Conservation (phyloP, 2,329 filamentous ascomycete species). For the Talaromyces marneffei region DNA sequence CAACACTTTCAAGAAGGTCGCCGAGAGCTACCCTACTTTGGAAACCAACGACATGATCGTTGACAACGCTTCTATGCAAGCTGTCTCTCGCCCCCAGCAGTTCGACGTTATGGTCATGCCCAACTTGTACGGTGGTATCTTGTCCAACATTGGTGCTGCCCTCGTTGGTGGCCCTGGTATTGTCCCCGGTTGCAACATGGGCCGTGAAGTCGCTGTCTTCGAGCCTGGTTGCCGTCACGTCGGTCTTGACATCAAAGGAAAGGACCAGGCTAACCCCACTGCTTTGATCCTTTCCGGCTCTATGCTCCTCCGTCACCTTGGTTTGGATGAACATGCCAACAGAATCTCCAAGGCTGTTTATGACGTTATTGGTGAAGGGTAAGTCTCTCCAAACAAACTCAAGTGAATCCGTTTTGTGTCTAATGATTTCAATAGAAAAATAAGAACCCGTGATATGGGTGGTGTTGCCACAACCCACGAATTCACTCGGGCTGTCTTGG, state of each 20-base stretch:
- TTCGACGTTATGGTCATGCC: conserved; percentile 99
- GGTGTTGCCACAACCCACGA: conserved; percentile 83
- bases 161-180: conserved; percentile 95
- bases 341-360: conserved; percentile 81
- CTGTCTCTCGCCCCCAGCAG: conserved; percentile 90
- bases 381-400: conserved; percentile 37
- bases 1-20: conserved; percentile 88
- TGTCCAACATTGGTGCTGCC: conserved; percentile 97
- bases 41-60: conserved; percentile 99
- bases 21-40: conserved; percentile 91
- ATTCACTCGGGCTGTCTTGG: conserved; percentile 88
- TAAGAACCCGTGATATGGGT: conserved; percentile 93
- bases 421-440: conserved; percentile 57
- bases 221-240: conserved; percentile 99
- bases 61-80: conserved; percentile 99
- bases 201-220: conserved; percentile 94
- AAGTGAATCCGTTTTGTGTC: conserved; percentile 22
- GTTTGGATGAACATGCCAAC: conserved; percentile 96
- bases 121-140: conserved; percentile 96
- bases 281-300: conserved; percentile 90
- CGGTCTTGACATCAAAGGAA: conserved; percentile 98
- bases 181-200: conserved; percentile 99
- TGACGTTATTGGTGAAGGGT: conserved; percentile 84
- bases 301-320: conserved; percentile 96
- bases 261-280: conserved; percentile 97